Evolutionary conservation across 2,329 filamentous ascomycete genomes (phyloP).

Genomic region (Cryphonectria nitschkei): DNA sequence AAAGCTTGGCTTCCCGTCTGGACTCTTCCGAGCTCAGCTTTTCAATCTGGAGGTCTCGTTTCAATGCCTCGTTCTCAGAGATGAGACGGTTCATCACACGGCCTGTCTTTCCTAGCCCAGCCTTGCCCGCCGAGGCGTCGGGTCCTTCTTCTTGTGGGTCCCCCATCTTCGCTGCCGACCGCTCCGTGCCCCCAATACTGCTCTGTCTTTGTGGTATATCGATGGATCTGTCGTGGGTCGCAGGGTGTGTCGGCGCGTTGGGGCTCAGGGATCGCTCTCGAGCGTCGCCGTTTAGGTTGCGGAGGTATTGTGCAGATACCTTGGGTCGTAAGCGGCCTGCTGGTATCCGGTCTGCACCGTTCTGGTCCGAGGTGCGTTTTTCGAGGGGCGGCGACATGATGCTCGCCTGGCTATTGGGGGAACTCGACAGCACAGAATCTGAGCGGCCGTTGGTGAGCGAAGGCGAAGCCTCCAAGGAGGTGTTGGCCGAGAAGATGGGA

Average conservation of each 20-base stretch:
- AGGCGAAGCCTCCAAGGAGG: constrained; percentile 42
- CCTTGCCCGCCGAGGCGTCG: constrained; percentile 71
- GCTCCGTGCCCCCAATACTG: constrained; percentile 28
- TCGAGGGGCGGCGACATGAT: constrained; percentile 47
- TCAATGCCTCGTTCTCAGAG: constrained; percentile 77
- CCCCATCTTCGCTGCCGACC: constrained; percentile 22
- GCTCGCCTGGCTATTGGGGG: constrained; percentile 58
- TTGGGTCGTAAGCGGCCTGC: constrained; percentile 44
- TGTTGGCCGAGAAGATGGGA: constrained; percentile 44
- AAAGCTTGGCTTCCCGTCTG: constrained; percentile 67
- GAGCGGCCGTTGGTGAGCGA: constrained; percentile 37
- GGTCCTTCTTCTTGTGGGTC: constrained; percentile 39
- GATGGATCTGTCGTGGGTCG: constrained; percentile 29
- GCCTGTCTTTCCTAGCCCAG: constrained; percentile 73
- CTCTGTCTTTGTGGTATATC: constrained; percentile 36
- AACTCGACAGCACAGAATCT: constrained; percentile 58
- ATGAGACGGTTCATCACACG: constrained; percentile 81
- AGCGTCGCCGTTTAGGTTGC: constrained; percentile 27
- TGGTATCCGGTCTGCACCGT: constrained; percentile 38
- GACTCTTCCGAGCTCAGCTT: constrained; percentile 69
- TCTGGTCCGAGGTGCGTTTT: constrained; percentile 39
- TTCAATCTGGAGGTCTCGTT: constrained; percentile 72
- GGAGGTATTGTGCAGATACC: constrained; percentile 24
- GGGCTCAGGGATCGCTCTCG: constrained; percentile 26
- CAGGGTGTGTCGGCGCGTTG: constrained; percentile 10